Evolutionary conservation across 495 filamentous ascomycete genomes (phyloP).

Genomic region (Arthonia radiata): DNA sequence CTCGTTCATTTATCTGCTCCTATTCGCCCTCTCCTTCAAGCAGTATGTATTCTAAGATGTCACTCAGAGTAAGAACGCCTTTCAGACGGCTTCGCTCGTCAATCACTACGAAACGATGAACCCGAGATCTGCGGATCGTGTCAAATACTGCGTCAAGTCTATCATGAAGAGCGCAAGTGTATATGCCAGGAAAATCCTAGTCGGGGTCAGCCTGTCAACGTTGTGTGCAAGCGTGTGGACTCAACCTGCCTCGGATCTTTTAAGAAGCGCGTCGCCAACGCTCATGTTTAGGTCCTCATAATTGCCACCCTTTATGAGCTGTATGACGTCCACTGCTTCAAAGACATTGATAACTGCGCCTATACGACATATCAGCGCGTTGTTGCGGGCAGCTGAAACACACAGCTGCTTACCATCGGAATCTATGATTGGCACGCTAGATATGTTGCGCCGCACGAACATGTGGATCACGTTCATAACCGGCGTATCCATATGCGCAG

Average conservation of each 20-base stretch:
- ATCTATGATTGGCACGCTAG: conserved; percentile 83
- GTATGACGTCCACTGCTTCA: conserved; percentile 92
- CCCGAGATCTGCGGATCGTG: conserved; percentile 80
- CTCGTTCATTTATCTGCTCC: too few relatives aligned
- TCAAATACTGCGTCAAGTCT: conserved; percentile 88
- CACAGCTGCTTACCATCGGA: conserved; percentile 27
- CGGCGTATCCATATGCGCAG: conserved; percentile 71
- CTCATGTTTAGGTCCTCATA: conserved; percentile 76
- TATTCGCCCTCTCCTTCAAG: conserved; percentile 57
- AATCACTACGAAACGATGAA: conserved; percentile 79
- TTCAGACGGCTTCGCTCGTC: conserved; percentile 66
- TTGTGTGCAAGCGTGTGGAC: conserved; percentile 1
- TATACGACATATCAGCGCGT: conserved; percentile 11
- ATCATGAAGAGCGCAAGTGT: conserved; percentile 81
- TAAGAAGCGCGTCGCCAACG: conserved; percentile 75
- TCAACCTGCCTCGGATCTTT: conserved; percentile 43
- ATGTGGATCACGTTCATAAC: conserved; percentile 92
- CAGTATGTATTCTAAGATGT: conserved; percentile 88
- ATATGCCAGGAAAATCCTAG: conserved; percentile 84
- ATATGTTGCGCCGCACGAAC: conserved; percentile 80
- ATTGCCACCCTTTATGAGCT: conserved; percentile 73
- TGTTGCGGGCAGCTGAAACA: conserved; percentile 1
- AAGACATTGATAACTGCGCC: conserved; percentile 81
- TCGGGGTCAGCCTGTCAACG: conserved; percentile 5
- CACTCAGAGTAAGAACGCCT: conserved; percentile 80